Conservation (phyloP, 192 early-diverging fungal species). For the Coemansia sp. region DNA sequence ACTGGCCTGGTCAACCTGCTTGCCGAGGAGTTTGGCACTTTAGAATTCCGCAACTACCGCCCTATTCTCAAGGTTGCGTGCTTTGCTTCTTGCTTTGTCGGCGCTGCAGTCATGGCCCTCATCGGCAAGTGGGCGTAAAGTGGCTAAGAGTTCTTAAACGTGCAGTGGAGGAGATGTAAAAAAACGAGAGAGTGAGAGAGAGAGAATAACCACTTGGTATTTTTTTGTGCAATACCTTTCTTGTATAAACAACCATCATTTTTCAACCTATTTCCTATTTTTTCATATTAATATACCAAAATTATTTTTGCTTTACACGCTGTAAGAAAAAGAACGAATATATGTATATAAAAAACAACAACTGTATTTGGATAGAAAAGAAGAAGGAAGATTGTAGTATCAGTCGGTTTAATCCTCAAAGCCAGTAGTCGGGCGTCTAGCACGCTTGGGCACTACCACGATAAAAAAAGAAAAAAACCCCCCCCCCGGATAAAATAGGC, state of each 20-base stretch:
- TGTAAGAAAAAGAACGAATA: neutral
- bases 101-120: conserved; percentile 73
- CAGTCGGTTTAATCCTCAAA: conserved; percentile 29
- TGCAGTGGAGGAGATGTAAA: neutral
- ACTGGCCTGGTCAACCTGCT: conserved; percentile 72
- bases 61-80: conserved; percentile 50
- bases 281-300: neutral
- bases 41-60: conserved; percentile 58
- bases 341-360: neutral
- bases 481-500: neutral
- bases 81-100: conserved; percentile 64
- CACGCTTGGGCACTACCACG: conserved; percentile 45
- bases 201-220: neutral
- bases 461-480: conserved; percentile 10
- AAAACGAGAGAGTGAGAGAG: neutral
- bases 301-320: too few relatives aligned
- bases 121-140: conserved; percentile 72
- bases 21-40: conserved; percentile 64
- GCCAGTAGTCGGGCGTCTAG: conserved; percentile 34
- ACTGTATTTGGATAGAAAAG: neutral
- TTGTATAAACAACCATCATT: neutral
- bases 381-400: too few relatives aligned
- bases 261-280: too few relatives aligned
- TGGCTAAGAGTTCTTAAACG: neutral
- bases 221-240: neutral